phyloP scores from a whole-genome alignment of 192 early-diverging fungal genomes.

The Rhizophagus clarus region DNA sequence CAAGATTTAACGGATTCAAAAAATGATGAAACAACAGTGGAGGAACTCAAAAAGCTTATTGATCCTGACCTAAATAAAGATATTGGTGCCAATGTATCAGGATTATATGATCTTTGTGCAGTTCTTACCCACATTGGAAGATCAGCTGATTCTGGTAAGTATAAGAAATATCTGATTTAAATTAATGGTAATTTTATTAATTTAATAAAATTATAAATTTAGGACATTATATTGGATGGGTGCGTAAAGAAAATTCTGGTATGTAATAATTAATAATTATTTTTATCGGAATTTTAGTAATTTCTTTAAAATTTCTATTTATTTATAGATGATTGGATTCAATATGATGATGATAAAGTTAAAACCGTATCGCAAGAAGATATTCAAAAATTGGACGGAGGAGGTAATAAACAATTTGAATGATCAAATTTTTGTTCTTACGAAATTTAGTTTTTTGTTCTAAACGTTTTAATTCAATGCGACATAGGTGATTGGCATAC shows the following conservation, averaged over 20 bases:
- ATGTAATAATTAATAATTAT: slow-evolving; percentile 35
- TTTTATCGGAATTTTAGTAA: not conserved
- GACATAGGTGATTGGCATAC: slow-evolving; percentile 69
- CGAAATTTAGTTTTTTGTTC: not conserved
- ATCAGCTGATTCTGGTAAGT: slow-evolving; percentile 83
- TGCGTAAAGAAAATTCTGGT: slow-evolving; percentile 68
- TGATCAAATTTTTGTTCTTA: not conserved
- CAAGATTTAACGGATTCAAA: slow-evolving; percentile 23
- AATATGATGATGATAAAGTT: slow-evolving; percentile 97
- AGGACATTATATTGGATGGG: slow-evolving; percentile 94
- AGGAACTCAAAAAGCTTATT: slow-evolving; percentile 52
- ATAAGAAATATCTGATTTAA: not conserved
- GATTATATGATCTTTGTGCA: slow-evolving; percentile 90
- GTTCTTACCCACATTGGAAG: slow-evolving; percentile 96
- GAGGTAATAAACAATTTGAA: slow-evolving; percentile 58
- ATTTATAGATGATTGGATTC: slow-evolving; percentile 68
- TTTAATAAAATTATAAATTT: not conserved
- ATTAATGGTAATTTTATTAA: not conserved
- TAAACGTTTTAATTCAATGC: not conserved
- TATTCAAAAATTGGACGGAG: slow-evolving; percentile 88
- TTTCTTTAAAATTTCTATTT: not conserved
- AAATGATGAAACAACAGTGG: slow-evolving; percentile 34
- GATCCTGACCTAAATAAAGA: slow-evolving; percentile 76
- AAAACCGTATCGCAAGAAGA: slow-evolving; percentile 82
- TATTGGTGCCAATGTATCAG: slow-evolving; percentile 82